phyloP scores from a whole-genome alignment of 768 basidiomycete species.

The Lactarius sanguifluus region DNA sequence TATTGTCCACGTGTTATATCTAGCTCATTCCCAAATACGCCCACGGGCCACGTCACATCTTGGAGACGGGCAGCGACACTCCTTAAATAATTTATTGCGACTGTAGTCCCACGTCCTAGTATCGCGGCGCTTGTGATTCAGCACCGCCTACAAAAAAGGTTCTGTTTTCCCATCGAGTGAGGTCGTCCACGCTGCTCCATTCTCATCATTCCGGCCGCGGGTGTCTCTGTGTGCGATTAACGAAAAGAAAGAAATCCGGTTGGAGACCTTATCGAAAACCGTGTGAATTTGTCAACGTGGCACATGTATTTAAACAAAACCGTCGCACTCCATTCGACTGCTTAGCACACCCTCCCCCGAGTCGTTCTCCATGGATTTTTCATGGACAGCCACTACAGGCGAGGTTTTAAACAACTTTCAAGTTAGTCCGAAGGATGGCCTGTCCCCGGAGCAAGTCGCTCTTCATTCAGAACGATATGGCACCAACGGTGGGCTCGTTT shows the following conservation, averaged over 20 bases:
- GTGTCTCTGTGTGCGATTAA: not conserved
- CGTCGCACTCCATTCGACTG: not conserved
- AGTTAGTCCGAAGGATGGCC: not conserved
- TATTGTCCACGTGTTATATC: constrained; percentile 6
- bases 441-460: constrained; percentile 14
- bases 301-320: not conserved
- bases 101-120: constrained; percentile 21
- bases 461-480: constrained; percentile 25
- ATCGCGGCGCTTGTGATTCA: not conserved
- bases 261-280: not conserved
- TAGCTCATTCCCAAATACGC: constrained; percentile 1
- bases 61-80: constrained; percentile 5
- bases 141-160: not conserved
- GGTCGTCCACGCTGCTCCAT: not conserved
- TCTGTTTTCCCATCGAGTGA: not conserved
- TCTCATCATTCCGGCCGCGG: not conserved
- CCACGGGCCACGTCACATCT: constrained; percentile 7
- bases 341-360: not conserved
- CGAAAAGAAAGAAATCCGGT: too few species aligned
- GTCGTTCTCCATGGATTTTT: constrained; percentile 14
- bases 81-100: constrained; percentile 15
- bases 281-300: not conserved
- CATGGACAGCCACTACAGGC: constrained; percentile 18
- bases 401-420: constrained; percentile 16
- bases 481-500: constrained; percentile 19